phyloP scores from a whole-genome alignment of 257 asterid genomes.

The Striga asiatica region DNA sequence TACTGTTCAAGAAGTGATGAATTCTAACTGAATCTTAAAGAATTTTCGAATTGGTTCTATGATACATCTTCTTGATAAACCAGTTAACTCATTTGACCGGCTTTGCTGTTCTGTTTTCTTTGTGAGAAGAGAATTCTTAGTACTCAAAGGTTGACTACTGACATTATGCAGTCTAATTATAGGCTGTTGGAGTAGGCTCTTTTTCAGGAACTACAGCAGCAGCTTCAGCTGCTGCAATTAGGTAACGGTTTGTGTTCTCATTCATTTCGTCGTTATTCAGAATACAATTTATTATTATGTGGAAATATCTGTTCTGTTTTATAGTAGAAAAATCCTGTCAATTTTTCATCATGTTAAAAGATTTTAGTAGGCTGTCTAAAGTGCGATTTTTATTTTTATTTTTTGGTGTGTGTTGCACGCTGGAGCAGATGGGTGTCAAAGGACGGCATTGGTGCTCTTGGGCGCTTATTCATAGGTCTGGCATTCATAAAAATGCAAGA shows the following conservation, averaged over 20 bases:
- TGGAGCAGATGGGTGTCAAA: slow-evolving; percentile 97
- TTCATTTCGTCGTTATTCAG: slow-evolving; percentile 7
- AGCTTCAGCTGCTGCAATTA: slow-evolving; percentile 92
- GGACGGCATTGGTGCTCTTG: slow-evolving; percentile 98
- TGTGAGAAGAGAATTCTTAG: slow-evolving; percentile 3
- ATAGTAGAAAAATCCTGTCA: too few relatives aligned
- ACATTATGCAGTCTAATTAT: slow-evolving; percentile 22
- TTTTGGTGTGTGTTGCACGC: too few relatives aligned
- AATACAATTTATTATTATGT: neutral
- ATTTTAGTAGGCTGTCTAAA: neutral
- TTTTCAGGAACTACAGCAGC: slow-evolving; percentile 91
- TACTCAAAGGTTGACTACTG: slow-evolving; percentile 9
- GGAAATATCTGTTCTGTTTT: too few relatives aligned
- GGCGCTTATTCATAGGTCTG: slow-evolving; percentile 86
- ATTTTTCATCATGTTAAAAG: slow-evolving; percentile 8
- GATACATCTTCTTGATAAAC: too few relatives aligned
- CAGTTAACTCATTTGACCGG: neutral
- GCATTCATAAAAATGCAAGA: slow-evolving; percentile 16
- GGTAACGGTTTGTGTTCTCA: slow-evolving; percentile 30
- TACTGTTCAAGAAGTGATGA: too few relatives aligned
- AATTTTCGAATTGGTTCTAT: too few relatives aligned
- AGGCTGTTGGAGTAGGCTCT: slow-evolving; percentile 97
- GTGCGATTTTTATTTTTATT: slow-evolving; percentile 12
- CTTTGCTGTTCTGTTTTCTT: neutral
- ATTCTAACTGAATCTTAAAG: too few relatives aligned